Evolutionary conservation across 2,329 filamentous ascomycete species (phyloP).

Genomic region (Coniella vitis): DNA sequence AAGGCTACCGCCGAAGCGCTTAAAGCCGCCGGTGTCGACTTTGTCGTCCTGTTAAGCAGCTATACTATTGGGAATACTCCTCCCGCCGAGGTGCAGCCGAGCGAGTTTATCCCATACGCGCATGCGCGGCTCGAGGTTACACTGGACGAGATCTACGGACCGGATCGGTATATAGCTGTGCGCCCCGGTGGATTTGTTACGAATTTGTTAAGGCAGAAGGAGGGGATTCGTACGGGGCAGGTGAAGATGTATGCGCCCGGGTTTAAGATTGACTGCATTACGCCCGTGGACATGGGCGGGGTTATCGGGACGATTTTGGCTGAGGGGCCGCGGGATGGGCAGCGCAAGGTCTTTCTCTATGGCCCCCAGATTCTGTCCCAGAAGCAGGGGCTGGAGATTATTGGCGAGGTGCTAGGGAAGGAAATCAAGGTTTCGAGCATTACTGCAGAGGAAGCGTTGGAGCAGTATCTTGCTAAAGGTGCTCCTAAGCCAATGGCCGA

Average conservation of each 20-base stretch:
- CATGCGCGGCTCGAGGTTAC: slow-evolving; percentile 39
- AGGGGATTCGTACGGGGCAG: not conserved
- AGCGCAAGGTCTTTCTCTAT: slow-evolving; percentile 28
- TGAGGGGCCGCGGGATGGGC: slow-evolving; percentile 22
- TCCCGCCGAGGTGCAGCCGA: slow-evolving; percentile 20
- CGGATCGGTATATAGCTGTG: slow-evolving; percentile 28
- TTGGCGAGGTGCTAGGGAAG: slow-evolving; percentile 25
- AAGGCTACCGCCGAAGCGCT: slow-evolving; percentile 33
- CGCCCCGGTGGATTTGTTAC: slow-evolving; percentile 38
- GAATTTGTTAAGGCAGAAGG: slow-evolving; percentile 29
- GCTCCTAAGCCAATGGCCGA: not conserved
- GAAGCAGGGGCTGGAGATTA: slow-evolving; percentile 22
- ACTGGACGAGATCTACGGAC: slow-evolving; percentile 34
- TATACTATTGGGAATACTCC: slow-evolving; percentile 21
- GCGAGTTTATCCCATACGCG: slow-evolving; percentile 29
- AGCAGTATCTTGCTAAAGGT: not conserved
- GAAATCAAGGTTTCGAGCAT: slow-evolving; percentile 20
- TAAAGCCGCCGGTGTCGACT: slow-evolving; percentile 36
- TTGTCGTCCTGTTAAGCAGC: slow-evolving; percentile 38
- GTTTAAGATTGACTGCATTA: slow-evolving; percentile 39
- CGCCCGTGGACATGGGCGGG: slow-evolving; percentile 37
- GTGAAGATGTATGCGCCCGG: slow-evolving; percentile 28
- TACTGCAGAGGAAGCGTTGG: slow-evolving; percentile 1
- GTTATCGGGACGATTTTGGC: slow-evolving; percentile 34
- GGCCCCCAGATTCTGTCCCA: slow-evolving; percentile 29